These are phyloP conservation scores for Cytospora paraplurivora DNA, from an alignment of 2,329 filamentous ascomycete species.

Conservation along the genomic window DNA sequence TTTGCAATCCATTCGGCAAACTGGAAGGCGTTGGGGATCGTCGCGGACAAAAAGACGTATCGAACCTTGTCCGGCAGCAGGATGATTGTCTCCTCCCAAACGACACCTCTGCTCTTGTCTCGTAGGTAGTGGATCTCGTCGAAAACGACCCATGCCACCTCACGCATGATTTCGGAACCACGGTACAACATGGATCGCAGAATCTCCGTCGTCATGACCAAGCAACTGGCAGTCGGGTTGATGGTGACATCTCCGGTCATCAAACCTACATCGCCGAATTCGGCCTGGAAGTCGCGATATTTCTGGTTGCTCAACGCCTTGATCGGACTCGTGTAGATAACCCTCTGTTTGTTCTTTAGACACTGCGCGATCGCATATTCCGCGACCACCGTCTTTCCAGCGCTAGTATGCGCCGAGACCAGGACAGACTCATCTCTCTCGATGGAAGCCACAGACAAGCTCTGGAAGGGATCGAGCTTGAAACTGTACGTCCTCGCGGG, in stretches of 20 bases:
- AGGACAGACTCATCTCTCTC: slow-evolving; percentile 95
- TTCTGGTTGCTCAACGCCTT: slow-evolving; percentile 99
- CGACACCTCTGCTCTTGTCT: slow-evolving; percentile 90
- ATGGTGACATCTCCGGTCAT: slow-evolving; percentile 99
- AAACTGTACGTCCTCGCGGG: slow-evolving; percentile 86
- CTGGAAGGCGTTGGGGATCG: slow-evolving; percentile 98
- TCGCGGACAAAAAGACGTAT: slow-evolving; percentile 97
- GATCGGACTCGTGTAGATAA: slow-evolving; percentile 99
- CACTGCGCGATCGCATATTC: slow-evolving; percentile 98
- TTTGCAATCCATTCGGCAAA: slow-evolving; percentile 99
- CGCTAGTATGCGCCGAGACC: slow-evolving; percentile 95
- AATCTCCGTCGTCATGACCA: slow-evolving; percentile 99
- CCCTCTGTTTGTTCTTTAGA: slow-evolving; percentile 93
- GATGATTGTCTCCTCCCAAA: slow-evolving; percentile 99
- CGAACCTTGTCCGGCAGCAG: slow-evolving; percentile 96
- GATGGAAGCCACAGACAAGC: slow-evolving; percentile 90
- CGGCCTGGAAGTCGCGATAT: slow-evolving; percentile 91
- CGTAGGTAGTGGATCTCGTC: slow-evolving; percentile 99
- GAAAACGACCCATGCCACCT: slow-evolving; percentile 97
- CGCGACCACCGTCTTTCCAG: slow-evolving; percentile 96
- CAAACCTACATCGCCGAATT: slow-evolving; percentile 94
- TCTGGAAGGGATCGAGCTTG: slow-evolving; percentile 95
- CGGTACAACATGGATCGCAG: slow-evolving; percentile 96
- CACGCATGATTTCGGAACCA: slow-evolving; percentile 98
- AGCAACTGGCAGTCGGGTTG: slow-evolving; percentile 94